These are phyloP conservation scores for Globisporangium lucens DNA, from an alignment of 352 stramenopile genomes.

Conservation along the genomic window DNA sequence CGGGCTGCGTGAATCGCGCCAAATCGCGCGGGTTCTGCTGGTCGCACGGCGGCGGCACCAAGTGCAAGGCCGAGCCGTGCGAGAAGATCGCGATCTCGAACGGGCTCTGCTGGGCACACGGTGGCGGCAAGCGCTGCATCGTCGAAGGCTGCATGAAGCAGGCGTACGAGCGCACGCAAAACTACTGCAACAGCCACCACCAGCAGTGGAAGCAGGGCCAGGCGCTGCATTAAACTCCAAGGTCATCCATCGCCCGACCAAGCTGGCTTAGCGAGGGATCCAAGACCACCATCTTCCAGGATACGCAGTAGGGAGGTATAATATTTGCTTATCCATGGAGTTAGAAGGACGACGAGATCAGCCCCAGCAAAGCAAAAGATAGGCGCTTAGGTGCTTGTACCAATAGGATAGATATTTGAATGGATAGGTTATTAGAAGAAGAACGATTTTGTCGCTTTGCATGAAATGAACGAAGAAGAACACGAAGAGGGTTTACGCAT, in stretches of 20 bases:
- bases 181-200: conserved; percentile 72
- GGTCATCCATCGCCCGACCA: background rate
- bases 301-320: background rate
- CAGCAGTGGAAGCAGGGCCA: conserved; percentile 27
- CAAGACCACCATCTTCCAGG: background rate
- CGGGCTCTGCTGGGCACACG: conserved; percentile 72
- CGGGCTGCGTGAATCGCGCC: conserved; percentile 71
- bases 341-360: background rate
- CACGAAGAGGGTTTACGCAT: background rate
- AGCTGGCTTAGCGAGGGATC: background rate
- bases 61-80: conserved; percentile 66
- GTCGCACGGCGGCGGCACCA: conserved; percentile 82
- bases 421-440: background rate
- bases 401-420: conserved; percentile 4
- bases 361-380: background rate
- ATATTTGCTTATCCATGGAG: background rate
- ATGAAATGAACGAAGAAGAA: background rate
- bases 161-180: conserved; percentile 76
- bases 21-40: conserved; percentile 85
- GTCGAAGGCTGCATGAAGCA: conserved; percentile 67
- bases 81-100: conserved; percentile 82
- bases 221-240: background rate
- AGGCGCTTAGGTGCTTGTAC: background rate
- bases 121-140: conserved; percentile 71
- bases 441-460: background rate